Evolutionary conservation across 345 rosid genomes (phyloP).

Genomic region (Euclidium syriacum): DNA sequence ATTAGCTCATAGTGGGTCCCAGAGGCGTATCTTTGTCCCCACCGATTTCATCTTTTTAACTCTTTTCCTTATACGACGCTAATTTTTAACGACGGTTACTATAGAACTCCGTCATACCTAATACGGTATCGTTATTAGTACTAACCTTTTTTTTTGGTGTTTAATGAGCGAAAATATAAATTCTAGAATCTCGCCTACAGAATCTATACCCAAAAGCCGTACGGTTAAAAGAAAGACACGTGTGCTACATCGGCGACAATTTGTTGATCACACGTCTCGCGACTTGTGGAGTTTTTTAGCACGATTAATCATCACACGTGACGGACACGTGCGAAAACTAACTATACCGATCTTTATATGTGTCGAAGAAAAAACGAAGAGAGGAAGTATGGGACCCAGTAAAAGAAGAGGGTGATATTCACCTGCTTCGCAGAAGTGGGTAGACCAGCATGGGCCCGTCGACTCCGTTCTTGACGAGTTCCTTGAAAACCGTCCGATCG

Average conservation of each 20-base stretch:
- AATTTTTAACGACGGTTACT: slow-evolving; percentile 23
- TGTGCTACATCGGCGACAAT: not conserved
- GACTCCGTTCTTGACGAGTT: slow-evolving; percentile 58
- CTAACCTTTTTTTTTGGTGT: not conserved
- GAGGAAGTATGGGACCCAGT: not conserved
- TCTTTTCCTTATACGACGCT: slow-evolving; percentile 19
- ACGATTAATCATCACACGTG: slow-evolving; percentile 32
- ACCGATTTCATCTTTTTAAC: slow-evolving; percentile 1
- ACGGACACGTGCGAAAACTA: slow-evolving; percentile 21
- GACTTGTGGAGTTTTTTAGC: not conserved
- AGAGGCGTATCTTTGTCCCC: slow-evolving; percentile 44
- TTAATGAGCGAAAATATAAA: not conserved
- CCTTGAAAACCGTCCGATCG: slow-evolving; percentile 65
- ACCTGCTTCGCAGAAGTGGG: slow-evolving; percentile 86
- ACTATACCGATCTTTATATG: slow-evolving; percentile 4
- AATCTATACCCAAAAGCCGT: not conserved
- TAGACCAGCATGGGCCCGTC: slow-evolving; percentile 91
- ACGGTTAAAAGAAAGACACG: slow-evolving; percentile 14
- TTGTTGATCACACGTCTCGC: slow-evolving; percentile 14
- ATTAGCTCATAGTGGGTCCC: slow-evolving; percentile 23
- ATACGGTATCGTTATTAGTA: slow-evolving; percentile 12
- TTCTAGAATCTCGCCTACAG: not conserved
- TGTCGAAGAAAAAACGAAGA: not conserved
- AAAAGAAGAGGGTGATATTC: slow-evolving; percentile 5
- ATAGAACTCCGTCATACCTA: slow-evolving; percentile 11